These are phyloP conservation scores for Colletotrichum phormii DNA, from an alignment of 2,329 filamentous ascomycete species.

Conservation along the genomic window DNA sequence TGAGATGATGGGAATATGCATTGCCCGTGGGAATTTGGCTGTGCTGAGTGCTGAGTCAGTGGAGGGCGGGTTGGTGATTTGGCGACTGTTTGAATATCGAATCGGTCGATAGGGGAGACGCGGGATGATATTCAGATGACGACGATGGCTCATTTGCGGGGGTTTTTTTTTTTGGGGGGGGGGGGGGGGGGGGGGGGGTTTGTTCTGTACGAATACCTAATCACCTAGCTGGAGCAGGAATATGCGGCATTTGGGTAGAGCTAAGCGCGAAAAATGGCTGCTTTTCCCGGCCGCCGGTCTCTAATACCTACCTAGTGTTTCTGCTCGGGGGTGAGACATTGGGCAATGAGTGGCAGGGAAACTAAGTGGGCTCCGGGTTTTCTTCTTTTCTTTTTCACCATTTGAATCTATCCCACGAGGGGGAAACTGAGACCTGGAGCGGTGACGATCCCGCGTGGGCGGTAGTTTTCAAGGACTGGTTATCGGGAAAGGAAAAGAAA, in stretches of 20 bases:
- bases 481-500: not conserved
- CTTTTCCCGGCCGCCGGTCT: not conserved
- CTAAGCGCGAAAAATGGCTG: not conserved
- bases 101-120: no score
- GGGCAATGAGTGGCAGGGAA: not conserved
- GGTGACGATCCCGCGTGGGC: slow-evolving; percentile 24
- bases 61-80: not conserved
- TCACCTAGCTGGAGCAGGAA: not conserved
- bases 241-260: no score
- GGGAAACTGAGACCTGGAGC: slow-evolving; percentile 16
- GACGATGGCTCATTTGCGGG: not conserved
- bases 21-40: not conserved
- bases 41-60: not conserved
- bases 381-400: not conserved
- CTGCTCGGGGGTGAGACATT: not conserved
- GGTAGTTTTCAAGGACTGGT: not conserved
- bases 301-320: not conserved
- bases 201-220: not conserved
- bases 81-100: no score
- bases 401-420: not conserved
- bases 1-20: not conserved
- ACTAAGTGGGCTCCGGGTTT: not conserved
- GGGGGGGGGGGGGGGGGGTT: no score
- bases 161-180: no score
- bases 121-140: not conserved